Conservation (phyloP, 2,329 filamentous ascomycete genomes). For the Epicoccum sorghinum region DNA sequence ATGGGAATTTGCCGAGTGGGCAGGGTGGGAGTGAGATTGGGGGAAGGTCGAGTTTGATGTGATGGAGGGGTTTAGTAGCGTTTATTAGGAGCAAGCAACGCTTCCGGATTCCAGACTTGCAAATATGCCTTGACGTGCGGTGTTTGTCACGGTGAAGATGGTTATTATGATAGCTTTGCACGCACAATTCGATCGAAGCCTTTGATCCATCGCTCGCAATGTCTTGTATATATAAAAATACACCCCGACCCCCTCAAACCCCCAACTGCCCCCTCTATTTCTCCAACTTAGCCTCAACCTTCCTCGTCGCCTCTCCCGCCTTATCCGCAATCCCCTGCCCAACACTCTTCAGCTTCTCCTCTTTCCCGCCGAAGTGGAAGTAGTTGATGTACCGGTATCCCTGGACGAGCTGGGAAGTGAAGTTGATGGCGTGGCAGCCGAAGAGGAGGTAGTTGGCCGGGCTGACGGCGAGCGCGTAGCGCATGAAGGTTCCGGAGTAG, state of each 20-base stretch:
- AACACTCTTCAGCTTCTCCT: slow-evolving; percentile 35
- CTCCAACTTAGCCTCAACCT: background rate
- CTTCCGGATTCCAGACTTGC: too few relatives aligned
- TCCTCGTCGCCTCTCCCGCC: slow-evolving; percentile 33
- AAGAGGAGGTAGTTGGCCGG: slow-evolving; percentile 72
- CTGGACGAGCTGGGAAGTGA: slow-evolving; percentile 65
- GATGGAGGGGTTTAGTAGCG: background rate
- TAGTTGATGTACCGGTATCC: slow-evolving; percentile 67
- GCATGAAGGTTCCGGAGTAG: slow-evolving; percentile 70
- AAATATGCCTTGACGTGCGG: too few relatives aligned
- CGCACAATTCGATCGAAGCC: too few relatives aligned
- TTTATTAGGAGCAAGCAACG: too few relatives aligned
- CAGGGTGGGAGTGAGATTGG: slow-evolving; percentile 92
- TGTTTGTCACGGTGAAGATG: too few relatives aligned
- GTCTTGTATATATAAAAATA: too few relatives aligned
- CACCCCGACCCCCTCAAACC: too few relatives aligned
- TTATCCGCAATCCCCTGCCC: slow-evolving; percentile 20
- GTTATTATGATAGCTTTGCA: too few relatives aligned
- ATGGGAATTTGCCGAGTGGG: slow-evolving; percentile 93
- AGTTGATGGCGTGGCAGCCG: slow-evolving; percentile 71
- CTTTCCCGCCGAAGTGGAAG: slow-evolving; percentile 59
- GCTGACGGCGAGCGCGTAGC: slow-evolving; percentile 67
- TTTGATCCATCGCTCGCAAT: too few relatives aligned
- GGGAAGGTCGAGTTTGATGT: slow-evolving; percentile 93
- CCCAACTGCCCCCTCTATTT: background rate